A percentile compares a stretch with the other conserved stretches of the same genome.
phyloP scores from a whole-genome alignment of 2,329 filamentous ascomycete genomes.

The Xylariaceae sp. region DNA sequence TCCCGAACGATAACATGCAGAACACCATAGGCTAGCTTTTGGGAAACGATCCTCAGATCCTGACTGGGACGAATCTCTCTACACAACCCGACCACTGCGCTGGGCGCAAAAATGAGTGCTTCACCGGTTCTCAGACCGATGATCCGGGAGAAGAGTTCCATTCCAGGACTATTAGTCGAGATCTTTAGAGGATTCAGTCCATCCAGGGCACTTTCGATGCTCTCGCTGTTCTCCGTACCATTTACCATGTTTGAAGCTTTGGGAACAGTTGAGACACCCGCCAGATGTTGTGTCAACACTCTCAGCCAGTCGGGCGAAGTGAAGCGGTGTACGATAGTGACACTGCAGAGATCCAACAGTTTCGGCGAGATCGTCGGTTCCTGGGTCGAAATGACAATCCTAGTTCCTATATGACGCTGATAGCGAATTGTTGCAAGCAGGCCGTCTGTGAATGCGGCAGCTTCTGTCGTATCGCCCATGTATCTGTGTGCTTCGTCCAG shows the following conservation, averaged over 20 bases:
- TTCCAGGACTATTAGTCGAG: conserved; percentile 5
- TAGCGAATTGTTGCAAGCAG: conserved; percentile 62
- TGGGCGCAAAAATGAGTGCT: conserved; percentile 45
- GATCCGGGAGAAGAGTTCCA: conserved; percentile 40
- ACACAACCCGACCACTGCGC: conserved; percentile 35
- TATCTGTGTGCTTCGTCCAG: conserved; percentile 80
- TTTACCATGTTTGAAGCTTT: background rate
- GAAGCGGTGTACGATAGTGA: conserved; percentile 72
- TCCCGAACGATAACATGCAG: conserved; percentile 39
- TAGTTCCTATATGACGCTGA: conserved; percentile 64
- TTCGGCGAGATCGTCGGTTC: conserved; percentile 68
- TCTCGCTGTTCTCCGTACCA: background rate
- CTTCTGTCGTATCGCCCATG: conserved; percentile 55
- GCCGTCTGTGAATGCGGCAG: conserved; percentile 55
- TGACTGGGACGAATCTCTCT: conserved; percentile 8
- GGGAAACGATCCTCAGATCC: conserved; percentile 10
- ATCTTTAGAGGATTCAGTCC: background rate
- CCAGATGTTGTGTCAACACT: conserved; percentile 43
- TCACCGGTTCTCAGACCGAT: conserved; percentile 42
- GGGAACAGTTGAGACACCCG: conserved; percentile 33
- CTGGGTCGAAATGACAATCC: conserved; percentile 71
- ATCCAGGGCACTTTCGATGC: too few relatives aligned
- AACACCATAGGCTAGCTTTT: conserved; percentile 35
- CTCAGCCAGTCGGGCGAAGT: conserved; percentile 60
- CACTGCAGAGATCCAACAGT: conserved; percentile 66